Evolutionary conservation across 495 filamentous ascomycete species (phyloP).

Genomic region (Aspergillus homomorphus): DNA sequence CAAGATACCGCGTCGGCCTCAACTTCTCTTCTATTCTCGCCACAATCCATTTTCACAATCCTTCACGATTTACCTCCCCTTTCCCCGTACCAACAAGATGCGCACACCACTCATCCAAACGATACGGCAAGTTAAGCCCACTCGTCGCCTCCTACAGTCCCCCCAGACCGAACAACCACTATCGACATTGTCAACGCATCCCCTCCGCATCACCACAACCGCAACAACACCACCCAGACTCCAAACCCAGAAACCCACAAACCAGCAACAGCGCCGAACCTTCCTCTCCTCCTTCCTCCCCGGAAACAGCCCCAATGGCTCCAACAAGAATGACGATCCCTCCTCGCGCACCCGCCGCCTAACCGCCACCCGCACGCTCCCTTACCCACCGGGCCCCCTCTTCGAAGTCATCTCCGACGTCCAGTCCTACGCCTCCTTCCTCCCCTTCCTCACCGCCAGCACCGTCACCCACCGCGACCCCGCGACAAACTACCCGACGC

Average conservation of each 20-base stretch:
- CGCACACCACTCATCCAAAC: not conserved
- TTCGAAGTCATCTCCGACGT: conserved; percentile 85
- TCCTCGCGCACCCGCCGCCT: conserved; percentile 45
- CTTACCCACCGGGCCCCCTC: conserved; percentile 65
- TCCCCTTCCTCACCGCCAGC: conserved; percentile 77
- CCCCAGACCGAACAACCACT: not conserved
- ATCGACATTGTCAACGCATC: not conserved
- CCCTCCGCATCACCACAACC: conserved; percentile 6
- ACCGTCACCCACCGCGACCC: conserved; percentile 63
- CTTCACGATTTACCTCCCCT: not conserved
- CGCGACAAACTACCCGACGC: conserved; percentile 58
- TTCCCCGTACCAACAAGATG: conserved; percentile 6
- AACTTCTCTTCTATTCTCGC: not conserved
- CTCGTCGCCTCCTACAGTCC: not conserved
- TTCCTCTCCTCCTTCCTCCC: conserved; percentile 38
- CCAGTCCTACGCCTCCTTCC: conserved; percentile 73
- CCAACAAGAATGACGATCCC: conserved; percentile 21
- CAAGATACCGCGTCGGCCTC: not conserved
- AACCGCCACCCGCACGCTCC: conserved; percentile 71
- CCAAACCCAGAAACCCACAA: conserved; percentile 1
- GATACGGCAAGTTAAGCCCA: not conserved
- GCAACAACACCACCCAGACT: conserved; percentile 10
- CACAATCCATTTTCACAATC: not conserved
- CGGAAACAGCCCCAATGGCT: conserved; percentile 22
- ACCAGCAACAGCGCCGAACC: conserved; percentile 22